Percentiles rank a stretch among this genome's conserved stretches.
These are phyloP conservation scores for Leccinum rimulosum DNA, from an alignment of 768 basidiomycete species.

Conservation along the genomic window DNA sequence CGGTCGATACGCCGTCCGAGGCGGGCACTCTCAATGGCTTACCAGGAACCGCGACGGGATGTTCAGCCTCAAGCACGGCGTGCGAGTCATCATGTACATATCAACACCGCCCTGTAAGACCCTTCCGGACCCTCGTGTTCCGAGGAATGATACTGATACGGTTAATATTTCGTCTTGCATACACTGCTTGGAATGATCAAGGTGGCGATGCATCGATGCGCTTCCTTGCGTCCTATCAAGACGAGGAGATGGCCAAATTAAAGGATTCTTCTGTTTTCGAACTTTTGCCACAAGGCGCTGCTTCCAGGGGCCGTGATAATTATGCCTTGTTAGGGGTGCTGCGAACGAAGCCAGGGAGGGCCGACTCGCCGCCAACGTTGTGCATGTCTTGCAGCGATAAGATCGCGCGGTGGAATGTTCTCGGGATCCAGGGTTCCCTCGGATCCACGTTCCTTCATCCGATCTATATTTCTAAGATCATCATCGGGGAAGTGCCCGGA, in stretches of 20 bases:
- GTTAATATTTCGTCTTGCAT: not conserved
- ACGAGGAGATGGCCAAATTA: conserved; percentile 64
- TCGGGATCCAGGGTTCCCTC: conserved; percentile 86
- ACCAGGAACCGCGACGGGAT: conserved; percentile 32
- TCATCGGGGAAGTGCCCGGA: conserved; percentile 69
- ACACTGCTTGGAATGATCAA: conserved; percentile 30
- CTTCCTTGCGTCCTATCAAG: conserved; percentile 71
- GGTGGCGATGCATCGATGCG: conserved; percentile 90
- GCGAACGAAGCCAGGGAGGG: conserved; percentile 92
- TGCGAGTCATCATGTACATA: conserved; percentile 68
- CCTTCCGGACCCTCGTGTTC: conserved; percentile 19
- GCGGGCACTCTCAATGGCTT: conserved; percentile 52
- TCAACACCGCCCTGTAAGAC: conserved; percentile 61
- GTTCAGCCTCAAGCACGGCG: conserved; percentile 46
- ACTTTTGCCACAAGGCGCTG: conserved; percentile 34
- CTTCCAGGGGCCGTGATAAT: conserved; percentile 76
- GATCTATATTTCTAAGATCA: conserved; percentile 60
- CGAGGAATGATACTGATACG: not conserved
- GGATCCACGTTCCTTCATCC: conserved; percentile 53
- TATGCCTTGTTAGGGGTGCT: conserved; percentile 74
- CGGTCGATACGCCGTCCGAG: conserved; percentile 11
- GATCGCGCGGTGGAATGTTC: conserved; percentile 79
- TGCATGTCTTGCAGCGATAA: conserved; percentile 97
- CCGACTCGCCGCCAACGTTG: conserved; percentile 78
- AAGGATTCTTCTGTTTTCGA: conserved; percentile 50